Base-by-base conservation (phyloP, 2,329 filamentous ascomycete species). In the Colletotrichum sp. region DNA sequence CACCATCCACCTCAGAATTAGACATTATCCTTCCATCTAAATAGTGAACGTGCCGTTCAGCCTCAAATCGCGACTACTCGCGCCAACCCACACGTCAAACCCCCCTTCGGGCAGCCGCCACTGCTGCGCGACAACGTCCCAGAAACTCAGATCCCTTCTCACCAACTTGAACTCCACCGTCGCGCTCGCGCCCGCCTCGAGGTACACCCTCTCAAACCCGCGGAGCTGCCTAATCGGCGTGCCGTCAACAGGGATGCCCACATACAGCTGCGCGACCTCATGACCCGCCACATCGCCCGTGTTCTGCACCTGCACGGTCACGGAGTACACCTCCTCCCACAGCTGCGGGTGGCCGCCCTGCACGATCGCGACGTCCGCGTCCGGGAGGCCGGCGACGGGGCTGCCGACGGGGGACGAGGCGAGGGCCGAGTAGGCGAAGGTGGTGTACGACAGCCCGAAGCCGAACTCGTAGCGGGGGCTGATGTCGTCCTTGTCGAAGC, bases 391-490 rank as follows among this genome's bases (percentile, higher is more conserved):
- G 87, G 88, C 59, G 82, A 80, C 30, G 81, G 76, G 90, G 89
- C 79, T 89, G 85, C 30, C 88, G 85, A 80, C 91, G 91, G 79
- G 91, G 89, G 75, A 90, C 85, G 77, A 89, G 89, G 70, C 90
- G 86, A 91, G 82, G 56, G 85, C 81, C 16, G 84, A 84, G 78
- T 90, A 87, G 18, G 89, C 84, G 83, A 95, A 96, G 0, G 86
- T 88, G 0, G 94, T 95, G 84, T 95, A 96, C 24, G 91, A 93
- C 3, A 97, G 87, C 0, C 95, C 95, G 77, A 91, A 95, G 0
- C 95, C 95, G 80, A 97, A 97, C 73, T 94, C 92, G 80, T 92
- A 97, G 2, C 93, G 91, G 0, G 95, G 95, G 1, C 87, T 85
- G 77, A 96, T 91, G 73, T 88, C 86, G 71, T 92, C 82, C 79